Conservation (phyloP, 2,329 filamentous ascomycete species). For the Aspergillus amoenus region DNA sequence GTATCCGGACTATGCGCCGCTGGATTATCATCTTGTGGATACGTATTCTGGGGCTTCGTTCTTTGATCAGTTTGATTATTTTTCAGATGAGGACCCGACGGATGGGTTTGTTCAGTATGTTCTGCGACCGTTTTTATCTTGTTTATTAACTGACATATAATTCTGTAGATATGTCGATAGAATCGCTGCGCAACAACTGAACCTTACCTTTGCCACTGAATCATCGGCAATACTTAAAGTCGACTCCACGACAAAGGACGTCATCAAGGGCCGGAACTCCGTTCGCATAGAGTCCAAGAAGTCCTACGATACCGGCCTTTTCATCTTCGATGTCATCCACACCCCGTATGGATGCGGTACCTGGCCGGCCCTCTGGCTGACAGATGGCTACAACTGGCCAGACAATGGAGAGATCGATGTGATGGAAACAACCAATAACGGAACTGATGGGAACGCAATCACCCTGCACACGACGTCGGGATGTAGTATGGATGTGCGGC, state of each 20-base stretch:
- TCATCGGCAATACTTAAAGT: slow-evolving; percentile 59
- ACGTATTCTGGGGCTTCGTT: slow-evolving; percentile 44
- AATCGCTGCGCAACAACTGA: slow-evolving; percentile 38
- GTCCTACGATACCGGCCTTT: slow-evolving; percentile 63
- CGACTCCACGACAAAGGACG: slow-evolving; percentile 60
- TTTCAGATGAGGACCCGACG: slow-evolving; percentile 45
- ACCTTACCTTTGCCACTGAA: slow-evolving; percentile 61
- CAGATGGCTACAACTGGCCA: slow-evolving; percentile 63
- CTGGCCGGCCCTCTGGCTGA: slow-evolving; percentile 68
- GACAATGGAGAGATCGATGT: slow-evolving; percentile 64
- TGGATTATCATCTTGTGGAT: slow-evolving; percentile 44
- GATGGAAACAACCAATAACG: slow-evolving; percentile 60
- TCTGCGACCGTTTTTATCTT: too few species aligned
- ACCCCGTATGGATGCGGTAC: slow-evolving; percentile 63
- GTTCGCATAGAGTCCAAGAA: slow-evolving; percentile 62
- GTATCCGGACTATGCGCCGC: slow-evolving; percentile 45
- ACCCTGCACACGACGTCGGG: slow-evolving; percentile 61
- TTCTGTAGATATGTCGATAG: slow-evolving; percentile 41
- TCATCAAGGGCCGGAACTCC: slow-evolving; percentile 61
- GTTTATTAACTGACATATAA: neutral
- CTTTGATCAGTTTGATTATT: slow-evolving; percentile 49
- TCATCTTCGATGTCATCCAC: slow-evolving; percentile 66
- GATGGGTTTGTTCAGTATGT: slow-evolving; percentile 50
- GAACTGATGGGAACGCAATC: slow-evolving; percentile 56
- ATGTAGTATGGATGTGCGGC: slow-evolving; percentile 53